Conservation (phyloP, 768 basidiomycete species). For the Phlebiopsis flavidoalba region DNA sequence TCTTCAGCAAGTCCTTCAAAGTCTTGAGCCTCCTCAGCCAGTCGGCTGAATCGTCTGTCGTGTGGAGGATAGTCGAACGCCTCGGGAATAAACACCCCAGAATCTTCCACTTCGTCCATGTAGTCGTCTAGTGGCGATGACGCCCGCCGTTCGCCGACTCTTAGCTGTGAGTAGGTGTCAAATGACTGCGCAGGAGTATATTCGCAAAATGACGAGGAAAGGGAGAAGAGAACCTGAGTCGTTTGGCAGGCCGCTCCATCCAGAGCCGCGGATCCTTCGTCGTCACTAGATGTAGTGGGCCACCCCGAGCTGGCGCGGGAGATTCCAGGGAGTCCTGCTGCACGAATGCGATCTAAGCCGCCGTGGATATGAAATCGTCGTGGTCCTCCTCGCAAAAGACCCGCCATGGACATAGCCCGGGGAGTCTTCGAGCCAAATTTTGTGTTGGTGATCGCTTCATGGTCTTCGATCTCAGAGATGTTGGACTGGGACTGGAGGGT, state of each 20-base stretch:
- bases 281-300: background rate
- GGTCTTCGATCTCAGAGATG: too few species aligned
- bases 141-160: background rate
- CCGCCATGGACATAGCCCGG: background rate
- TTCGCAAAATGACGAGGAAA: background rate
- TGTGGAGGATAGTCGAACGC: background rate
- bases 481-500: background rate
- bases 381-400: conserved; percentile 3
- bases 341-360: conserved; percentile 34
- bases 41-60: conserved; percentile 4
- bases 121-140: background rate
- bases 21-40: conserved; percentile 17
- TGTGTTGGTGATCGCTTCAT: background rate
- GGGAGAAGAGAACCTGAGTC: background rate
- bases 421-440: background rate
- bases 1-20: conserved; percentile 16
- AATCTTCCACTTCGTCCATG: conserved; percentile 13
- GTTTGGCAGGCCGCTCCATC: background rate
- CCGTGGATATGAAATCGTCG: conserved; percentile 36
- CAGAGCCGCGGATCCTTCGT: background rate
- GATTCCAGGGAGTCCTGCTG: conserved; percentile 13
- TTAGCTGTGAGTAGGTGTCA: background rate
- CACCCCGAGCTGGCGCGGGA: conserved; percentile 2
- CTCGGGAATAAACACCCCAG: conserved; percentile 13
- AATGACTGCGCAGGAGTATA: background rate